Evolutionary conservation across 768 basidiomycete genomes (phyloP), one percentile per base, ranked within the genome.

Genomic region (Mycena kentingensis): DNA sequence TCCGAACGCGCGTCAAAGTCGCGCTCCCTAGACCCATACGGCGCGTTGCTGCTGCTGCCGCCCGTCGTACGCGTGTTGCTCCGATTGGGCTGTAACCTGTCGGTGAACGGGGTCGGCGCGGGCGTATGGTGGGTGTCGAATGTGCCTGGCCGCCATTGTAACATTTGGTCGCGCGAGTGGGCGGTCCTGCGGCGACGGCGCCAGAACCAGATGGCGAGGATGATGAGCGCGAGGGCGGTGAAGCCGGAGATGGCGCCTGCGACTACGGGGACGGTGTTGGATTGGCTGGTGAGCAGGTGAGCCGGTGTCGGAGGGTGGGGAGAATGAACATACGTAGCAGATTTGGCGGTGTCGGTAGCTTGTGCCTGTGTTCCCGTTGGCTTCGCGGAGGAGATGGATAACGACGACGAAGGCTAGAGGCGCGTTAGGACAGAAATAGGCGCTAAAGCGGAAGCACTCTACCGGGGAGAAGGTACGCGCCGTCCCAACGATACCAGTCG

Each of bases 131-230:
- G 12, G 13, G 22, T 24, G 19, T 42, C 41, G 5, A 22, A 5
- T n/a, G 41, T 22, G 41, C 24, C 22, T 5, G 41, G 41, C 8
- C 24, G 19, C 41, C 41, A 42, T n/a, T 42, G 41, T 5, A 42
- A 24, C 19, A 22, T 42, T 24, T 42, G 41, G 7, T 42, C 41
- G 21, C 41, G 46, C 28, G 25, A 5, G 5, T 12, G 3, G 24
- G 25, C 27, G 5, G 5, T 24, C 25, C 16, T 37, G 11, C 27
- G 36, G 36, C 44, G 35, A 28, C 51, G 51, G 19, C 45, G 18
- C 4, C 52, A 27, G 13, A 57, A 27, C 56, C 56, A 57, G 15
- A 50, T 21, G 26, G 13, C 51, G 21, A 57, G 2, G 15, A 57
- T 25, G 5, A 22, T 22, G 43, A 58, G 47, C 15, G 36, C 51